phyloP scores from a whole-genome alignment of 768 basidiomycete species.

The Coprinopsis cinerea region DNA sequence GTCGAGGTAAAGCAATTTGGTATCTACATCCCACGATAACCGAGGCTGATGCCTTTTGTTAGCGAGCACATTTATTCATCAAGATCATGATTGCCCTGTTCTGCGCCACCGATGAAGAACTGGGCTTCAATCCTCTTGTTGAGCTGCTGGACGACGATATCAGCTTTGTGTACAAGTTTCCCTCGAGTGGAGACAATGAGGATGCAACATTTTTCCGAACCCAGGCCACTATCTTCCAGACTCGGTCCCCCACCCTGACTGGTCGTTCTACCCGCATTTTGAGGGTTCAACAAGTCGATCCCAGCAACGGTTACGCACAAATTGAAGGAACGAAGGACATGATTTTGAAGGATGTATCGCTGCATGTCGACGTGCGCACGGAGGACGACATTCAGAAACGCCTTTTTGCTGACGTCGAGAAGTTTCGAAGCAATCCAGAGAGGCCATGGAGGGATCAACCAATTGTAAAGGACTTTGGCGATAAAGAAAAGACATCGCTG shows the following conservation, averaged over 20 bases:
- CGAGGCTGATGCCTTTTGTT: too few species aligned
- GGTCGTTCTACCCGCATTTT: neutral
- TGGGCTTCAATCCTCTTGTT: conserved; percentile 1
- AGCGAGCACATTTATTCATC: neutral
- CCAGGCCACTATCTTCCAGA: neutral
- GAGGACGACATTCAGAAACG: neutral
- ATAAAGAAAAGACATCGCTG: neutral
- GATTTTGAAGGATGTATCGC: conserved; percentile 5
- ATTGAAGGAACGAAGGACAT: neutral
- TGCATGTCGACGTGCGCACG: neutral
- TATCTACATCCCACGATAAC: neutral
- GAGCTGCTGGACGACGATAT: neutral
- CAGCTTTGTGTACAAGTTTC: neutral
- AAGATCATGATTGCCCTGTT: conserved; percentile 4
- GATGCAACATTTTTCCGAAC: neutral
- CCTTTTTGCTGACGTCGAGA: neutral
- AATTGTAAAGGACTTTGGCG: neutral
- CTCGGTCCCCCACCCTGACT: neutral
- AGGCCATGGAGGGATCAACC: neutral
- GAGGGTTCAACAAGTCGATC: neutral
- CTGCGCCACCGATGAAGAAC: neutral
- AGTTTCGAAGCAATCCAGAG: neutral
- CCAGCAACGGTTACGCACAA: neutral
- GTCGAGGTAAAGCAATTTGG: neutral
- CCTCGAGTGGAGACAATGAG: neutral